Percentiles rank a stretch among this genome's conserved stretches.
Conservation (phyloP, 2,329 filamentous ascomycete genomes). For the Madurella mycetomatis region DNA sequence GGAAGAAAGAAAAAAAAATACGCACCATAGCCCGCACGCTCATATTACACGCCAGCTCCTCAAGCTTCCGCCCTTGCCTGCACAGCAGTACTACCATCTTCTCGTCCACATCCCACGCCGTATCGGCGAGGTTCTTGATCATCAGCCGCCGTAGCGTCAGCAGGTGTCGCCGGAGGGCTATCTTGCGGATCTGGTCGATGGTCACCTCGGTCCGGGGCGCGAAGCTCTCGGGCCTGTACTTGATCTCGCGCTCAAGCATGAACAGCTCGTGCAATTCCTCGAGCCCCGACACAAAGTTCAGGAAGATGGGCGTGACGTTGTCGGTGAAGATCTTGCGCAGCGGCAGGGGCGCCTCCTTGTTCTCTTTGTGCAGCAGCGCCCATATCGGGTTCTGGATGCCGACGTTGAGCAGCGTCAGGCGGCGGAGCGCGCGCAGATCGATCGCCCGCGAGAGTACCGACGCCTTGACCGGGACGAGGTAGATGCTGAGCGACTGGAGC, state of each 20-base stretch:
- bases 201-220: slow-evolving; percentile 46
- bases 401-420: slow-evolving; percentile 59
- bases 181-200: slow-evolving; percentile 55
- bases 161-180: slow-evolving; percentile 56
- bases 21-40: slow-evolving; percentile 52
- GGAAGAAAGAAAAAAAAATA: slow-evolving; percentile 9
- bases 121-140: slow-evolving; percentile 53
- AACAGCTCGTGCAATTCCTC: slow-evolving; percentile 54
- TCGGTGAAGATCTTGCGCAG: slow-evolving; percentile 60
- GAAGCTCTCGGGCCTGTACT: slow-evolving; percentile 50
- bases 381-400: slow-evolving; percentile 59
- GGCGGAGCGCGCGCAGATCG: slow-evolving; percentile 52
- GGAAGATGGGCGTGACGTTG: slow-evolving; percentile 52
- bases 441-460: slow-evolving; percentile 53
- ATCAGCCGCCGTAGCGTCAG: slow-evolving; percentile 51
- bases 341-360: slow-evolving; percentile 46
- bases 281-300: slow-evolving; percentile 51
- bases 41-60: slow-evolving; percentile 55
- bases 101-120: slow-evolving; percentile 54
- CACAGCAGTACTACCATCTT: slow-evolving; percentile 53
- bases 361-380: slow-evolving; percentile 52
- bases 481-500: slow-evolving; percentile 50
- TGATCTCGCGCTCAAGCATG: slow-evolving; percentile 50
- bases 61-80: slow-evolving; percentile 43
- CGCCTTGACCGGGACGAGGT: slow-evolving; percentile 57